Evolutionary conservation across 2,329 filamentous ascomycete genomes (phyloP).

Genomic region (Hypoxylon sp.): DNA sequence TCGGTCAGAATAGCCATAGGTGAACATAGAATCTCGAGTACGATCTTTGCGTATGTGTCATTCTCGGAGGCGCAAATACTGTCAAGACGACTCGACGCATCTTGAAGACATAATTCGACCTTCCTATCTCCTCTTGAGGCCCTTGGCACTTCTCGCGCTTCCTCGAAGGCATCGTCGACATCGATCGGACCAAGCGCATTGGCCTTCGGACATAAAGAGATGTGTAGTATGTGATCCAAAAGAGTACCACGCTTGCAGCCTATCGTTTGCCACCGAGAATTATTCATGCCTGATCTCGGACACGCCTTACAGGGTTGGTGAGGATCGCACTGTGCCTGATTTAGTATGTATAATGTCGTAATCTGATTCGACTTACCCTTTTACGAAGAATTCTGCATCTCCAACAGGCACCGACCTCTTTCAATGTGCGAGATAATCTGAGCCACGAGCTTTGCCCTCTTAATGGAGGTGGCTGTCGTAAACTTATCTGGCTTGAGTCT

Average conservation of each 20-base stretch:
- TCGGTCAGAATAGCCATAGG: conserved; percentile 20
- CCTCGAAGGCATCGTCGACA: not conserved
- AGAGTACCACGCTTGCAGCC: conserved; percentile 42
- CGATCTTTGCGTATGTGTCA: conserved; percentile 39
- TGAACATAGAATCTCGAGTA: conserved; percentile 43
- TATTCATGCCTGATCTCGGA: conserved; percentile 25
- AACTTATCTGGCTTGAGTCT: conserved; percentile 15
- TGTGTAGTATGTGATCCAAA: conserved; percentile 26
- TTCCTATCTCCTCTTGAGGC: conserved; percentile 5
- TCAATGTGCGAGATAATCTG: conserved; percentile 37
- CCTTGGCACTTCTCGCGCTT: not conserved
- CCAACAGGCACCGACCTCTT: conserved; percentile 43
- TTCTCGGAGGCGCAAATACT: conserved; percentile 18
- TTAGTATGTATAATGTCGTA: conserved; percentile 19
- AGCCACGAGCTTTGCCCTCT: conserved; percentile 19
- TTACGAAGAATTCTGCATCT: conserved; percentile 44
- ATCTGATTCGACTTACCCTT: conserved; percentile 22
- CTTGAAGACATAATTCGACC: conserved; percentile 26
- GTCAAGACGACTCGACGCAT: conserved; percentile 30
- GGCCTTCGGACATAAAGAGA: conserved; percentile 38
- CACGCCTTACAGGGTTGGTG: conserved; percentile 41
- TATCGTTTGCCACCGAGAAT: conserved; percentile 38
- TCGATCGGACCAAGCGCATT: not conserved
- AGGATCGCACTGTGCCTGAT: conserved; percentile 30
- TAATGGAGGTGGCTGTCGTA: not conserved